Base-by-base conservation (phyloP, 352 stramenopile genomes). In the Globisporangium nunn region DNA sequence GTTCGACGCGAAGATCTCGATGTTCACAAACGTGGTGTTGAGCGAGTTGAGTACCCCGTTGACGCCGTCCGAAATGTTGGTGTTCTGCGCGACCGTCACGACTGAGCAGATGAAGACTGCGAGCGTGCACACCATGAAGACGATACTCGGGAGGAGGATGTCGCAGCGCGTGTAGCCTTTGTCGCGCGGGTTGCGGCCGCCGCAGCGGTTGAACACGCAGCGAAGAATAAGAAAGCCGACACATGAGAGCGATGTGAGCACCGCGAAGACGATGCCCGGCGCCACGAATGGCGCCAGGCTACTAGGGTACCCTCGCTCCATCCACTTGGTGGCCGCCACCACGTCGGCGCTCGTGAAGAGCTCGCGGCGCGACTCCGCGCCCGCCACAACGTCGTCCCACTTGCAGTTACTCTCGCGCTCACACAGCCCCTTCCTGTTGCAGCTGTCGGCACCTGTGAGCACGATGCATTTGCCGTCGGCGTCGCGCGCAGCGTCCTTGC, bases 161-260 rank as follows among this genome's bases (percentile, higher is more conserved):
- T 86, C 72, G 52, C 84, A 92, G n/a, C 80, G 80, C 45, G 80
- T 78, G 63, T 93, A 93, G 3, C 84, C 84, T 37, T 89, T 86
- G 17, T 92, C 81, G 11, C 64, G 64, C 5, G 84, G 84, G 44
- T 88, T 85, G 4, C 81, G 78, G 1, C 84, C 84, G 3, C 84
- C 79, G 52, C 84, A 93, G 39, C 77, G 76, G 58, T 93, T 93
- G 65, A 88, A 93, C 4, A 89, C 59, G 56, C 84, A 93, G 2
- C 84, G 81, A 6, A 90, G 54, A 23, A 93, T 50, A 6, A 89
- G 47, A 37, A 93, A 93, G 0, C 54, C 68, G 28, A 91, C 69
- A 30, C 68, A 85, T 17, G 64, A 54, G 23, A 93, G 43, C 0
- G 72, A 70, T 3, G 72, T 86, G 37, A 91, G 62, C 29, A 92